Evolutionary conservation across 345 rosid genomes (phyloP), one percentile per base, ranked within the genome.

Genomic region (Trapa bicornis): DNA sequence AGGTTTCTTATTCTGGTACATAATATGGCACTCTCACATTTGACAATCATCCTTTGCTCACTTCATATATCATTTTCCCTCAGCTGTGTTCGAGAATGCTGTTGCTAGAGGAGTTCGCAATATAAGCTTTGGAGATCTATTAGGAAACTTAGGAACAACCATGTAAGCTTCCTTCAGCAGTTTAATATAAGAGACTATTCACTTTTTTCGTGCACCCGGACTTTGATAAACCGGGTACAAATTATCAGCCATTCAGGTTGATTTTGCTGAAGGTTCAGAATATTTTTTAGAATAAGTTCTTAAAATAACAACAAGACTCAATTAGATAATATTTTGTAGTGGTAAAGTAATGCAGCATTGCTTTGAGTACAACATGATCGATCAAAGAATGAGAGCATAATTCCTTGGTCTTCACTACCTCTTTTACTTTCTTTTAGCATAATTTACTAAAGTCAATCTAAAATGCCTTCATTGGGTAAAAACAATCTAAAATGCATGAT

Each of bases 121-220:
- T 75, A 82, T 92, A 86, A 88, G 96, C 75, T 92, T 92, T 42
- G 93, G 98, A 62, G 98, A 92, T 75, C 91, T 92, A 73, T 61
- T 81, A 80, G 97, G 92, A 74, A 75, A 92, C 79, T 80, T 92
- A 77, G 98, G 98, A 79, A 76, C 72, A 73, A 85, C 98, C 61
- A 92, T 92, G 98, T 89, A 85, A 67, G 78, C 54, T 68, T 45
- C 71, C 75, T 60, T 35, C 22, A 36, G 68, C 68, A 64, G 48
- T 66, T 29, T 52, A 35, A 53, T 14, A 14, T 15, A 13, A 6
- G 61, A 53, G 38, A 54, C 16, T 67, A 16, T 8, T 41, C 43
- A 41, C 43, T 41, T 41, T 41, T 22, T 41, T 41, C 2, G 43
- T 41, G 43, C 43, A 41, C 43, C 4, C 6, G 43, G 43, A 41